Evolutionary conservation across 345 rosid species (phyloP).

Genomic region (Garcia nutans): DNA sequence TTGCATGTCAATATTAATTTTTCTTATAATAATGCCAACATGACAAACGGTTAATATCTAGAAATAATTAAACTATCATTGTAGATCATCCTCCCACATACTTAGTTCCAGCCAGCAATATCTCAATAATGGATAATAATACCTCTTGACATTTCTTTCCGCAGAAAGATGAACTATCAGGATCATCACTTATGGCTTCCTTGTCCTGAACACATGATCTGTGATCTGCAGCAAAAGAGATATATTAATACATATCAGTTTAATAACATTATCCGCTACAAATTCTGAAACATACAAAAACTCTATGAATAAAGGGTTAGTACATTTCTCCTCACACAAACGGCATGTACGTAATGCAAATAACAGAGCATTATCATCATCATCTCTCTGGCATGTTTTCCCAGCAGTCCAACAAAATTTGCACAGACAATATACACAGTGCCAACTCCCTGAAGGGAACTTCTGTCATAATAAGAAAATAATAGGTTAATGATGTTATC

Average conservation of each 20-base stretch:
- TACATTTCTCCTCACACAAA: conserved; percentile 89
- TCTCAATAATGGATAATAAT: conserved; percentile 11
- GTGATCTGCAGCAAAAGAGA: conserved; percentile 64
- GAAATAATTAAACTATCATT: not conserved
- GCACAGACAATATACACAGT: conserved; percentile 83
- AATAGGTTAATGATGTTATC: conserved; percentile 8
- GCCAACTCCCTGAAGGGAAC: conserved; percentile 86
- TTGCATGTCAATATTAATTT: not conserved
- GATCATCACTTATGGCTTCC: conserved; percentile 34
- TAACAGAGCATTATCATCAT: conserved; percentile 23
- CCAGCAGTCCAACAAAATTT: conserved; percentile 68
- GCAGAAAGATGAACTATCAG: conserved; percentile 50
- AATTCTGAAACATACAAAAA: not conserved
- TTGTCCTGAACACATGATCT: conserved; percentile 45
- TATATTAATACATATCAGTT: conserved; percentile 12
- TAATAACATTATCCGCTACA: not conserved
- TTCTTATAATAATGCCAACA: not conserved
- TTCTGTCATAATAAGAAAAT: conserved; percentile 45
- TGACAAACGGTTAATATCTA: not conserved
- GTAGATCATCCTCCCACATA: not conserved
- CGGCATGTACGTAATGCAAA: conserved; percentile 45
- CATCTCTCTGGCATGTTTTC: conserved; percentile 30
- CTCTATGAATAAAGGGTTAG: conserved; percentile 17
- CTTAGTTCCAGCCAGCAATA: not conserved
- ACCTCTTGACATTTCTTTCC: conserved; percentile 87